These are phyloP conservation scores for Coleophoma eucalyptorum DNA, from an alignment of 2,329 filamentous ascomycete genomes.

Conservation along the genomic window DNA sequence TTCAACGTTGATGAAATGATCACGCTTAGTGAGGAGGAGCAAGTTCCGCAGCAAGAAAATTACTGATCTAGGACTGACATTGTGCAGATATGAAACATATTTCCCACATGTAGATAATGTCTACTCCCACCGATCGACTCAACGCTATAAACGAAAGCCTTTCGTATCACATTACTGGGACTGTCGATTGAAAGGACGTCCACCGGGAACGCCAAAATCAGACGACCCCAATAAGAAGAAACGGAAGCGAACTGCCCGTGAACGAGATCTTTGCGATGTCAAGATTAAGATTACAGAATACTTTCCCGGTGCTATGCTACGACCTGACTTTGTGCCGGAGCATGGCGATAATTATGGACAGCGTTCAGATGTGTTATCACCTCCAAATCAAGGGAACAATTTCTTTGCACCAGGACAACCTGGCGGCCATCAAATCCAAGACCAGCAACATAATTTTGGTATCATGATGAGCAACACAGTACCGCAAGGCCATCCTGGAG, in stretches of 20 bases:
- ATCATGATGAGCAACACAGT: conserved; percentile 37
- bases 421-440: conserved; percentile 13
- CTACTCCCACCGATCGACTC: conserved; percentile 79
- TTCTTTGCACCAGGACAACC: conserved; percentile 24
- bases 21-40: conserved; percentile 71
- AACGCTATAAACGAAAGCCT: conserved; percentile 77
- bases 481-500: conserved; percentile 40
- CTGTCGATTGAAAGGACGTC: conserved; percentile 75
- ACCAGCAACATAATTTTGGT: conserved; percentile 32
- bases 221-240: conserved; percentile 81
- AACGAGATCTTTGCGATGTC: conserved; percentile 78
- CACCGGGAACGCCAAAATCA: conserved; percentile 74
- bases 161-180: conserved; percentile 84
- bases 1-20: conserved; percentile 75
- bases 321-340: conserved; percentile 26
- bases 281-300: conserved; percentile 86
- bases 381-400: conserved; percentile 20
- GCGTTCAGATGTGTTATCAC: conserved; percentile 2
- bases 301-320: conserved; percentile 48
- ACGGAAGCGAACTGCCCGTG: conserved; percentile 69
- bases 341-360: conserved; percentile 14
- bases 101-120: conserved; percentile 83
- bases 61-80: no score
- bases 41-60: conserved; percentile 24
- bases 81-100: conserved; percentile 67